These are phyloP conservation scores for Backusella tuberculispora DNA, from an alignment of 192 early-diverging fungal genomes.

Conservation along the genomic window DNA sequence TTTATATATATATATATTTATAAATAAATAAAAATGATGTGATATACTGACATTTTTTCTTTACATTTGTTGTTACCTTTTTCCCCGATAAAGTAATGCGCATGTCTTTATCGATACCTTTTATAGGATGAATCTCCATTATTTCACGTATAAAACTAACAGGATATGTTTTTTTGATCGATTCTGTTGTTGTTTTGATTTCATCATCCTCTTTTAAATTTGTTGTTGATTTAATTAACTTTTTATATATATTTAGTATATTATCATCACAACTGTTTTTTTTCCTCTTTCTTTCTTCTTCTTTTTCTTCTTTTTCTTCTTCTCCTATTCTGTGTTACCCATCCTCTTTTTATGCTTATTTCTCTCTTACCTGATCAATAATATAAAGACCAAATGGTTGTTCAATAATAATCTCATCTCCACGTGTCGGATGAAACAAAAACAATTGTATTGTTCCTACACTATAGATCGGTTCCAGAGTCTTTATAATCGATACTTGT, in stretches of 20 bases:
- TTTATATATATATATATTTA: not conserved
- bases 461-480: not conserved
- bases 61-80: not conserved
- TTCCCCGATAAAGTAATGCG: slow-evolving; percentile 6
- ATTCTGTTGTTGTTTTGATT: not conserved
- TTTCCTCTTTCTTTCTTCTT: too few species aligned
- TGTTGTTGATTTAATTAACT: slow-evolving; percentile 11
- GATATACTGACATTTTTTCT: not conserved
- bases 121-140: slow-evolving; percentile 16
- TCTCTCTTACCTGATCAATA: not conserved
- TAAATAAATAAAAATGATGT: not conserved
- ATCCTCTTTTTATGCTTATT: not conserved
- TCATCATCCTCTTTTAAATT: not conserved
- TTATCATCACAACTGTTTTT: too few species aligned
- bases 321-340: not conserved
- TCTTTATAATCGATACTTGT: not conserved
- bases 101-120: slow-evolving; percentile 4
- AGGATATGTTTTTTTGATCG: not conserved
- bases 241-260: too few species aligned
- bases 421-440: not conserved
- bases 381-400: not conserved
- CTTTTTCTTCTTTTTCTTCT: too few species aligned
- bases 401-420: not conserved
- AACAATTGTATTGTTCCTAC: not conserved
- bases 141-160: slow-evolving; percentile 10